phyloP scores from a whole-genome alignment of 371 early-diverging fungal genomes.

The Thermomucor indicae-seudaticae region DNA sequence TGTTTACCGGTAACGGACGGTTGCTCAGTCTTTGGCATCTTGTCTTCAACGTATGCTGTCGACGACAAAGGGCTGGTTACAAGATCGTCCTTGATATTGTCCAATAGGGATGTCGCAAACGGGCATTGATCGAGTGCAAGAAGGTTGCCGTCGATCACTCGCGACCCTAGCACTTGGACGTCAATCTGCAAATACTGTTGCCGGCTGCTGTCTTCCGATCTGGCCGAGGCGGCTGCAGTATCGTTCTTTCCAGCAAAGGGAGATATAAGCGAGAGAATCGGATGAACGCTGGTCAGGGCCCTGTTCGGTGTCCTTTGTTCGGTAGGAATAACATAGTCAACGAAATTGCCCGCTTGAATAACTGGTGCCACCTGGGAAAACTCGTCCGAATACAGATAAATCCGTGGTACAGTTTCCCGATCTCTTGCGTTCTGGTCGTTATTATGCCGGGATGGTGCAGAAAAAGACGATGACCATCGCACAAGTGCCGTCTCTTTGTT shows the following conservation, averaged over 20 bases:
- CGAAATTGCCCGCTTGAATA: background rate
- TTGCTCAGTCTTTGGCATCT: too few species aligned
- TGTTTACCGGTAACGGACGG: background rate
- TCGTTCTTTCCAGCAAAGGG: slow-evolving; percentile 15
- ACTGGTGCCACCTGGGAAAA: slow-evolving; percentile 33
- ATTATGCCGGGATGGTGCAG: background rate
- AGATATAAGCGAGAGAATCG: slow-evolving; percentile 26
- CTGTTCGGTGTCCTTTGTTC: background rate
- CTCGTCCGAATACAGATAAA: slow-evolving; percentile 38
- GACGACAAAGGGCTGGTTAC: background rate
- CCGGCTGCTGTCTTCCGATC: background rate
- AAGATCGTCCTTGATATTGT: slow-evolving; percentile 13
- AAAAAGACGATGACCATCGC: slow-evolving; percentile 10
- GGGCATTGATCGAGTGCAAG: slow-evolving; percentile 23
- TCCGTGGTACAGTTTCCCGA: slow-evolving; percentile 10
- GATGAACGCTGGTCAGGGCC: background rate
- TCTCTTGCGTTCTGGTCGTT: too few species aligned
- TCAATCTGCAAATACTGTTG: slow-evolving; percentile 34
- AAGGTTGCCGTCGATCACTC: slow-evolving; percentile 27
- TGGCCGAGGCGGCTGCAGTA: background rate
- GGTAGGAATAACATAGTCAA: background rate
- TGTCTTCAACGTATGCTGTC: background rate
- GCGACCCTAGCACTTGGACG: slow-evolving; percentile 39
- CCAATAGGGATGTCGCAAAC: slow-evolving; percentile 10
- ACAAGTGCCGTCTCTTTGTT: slow-evolving; percentile 13